Conservation (phyloP, 306 rosid genomes). For the Cucurbita pepo region DNA sequence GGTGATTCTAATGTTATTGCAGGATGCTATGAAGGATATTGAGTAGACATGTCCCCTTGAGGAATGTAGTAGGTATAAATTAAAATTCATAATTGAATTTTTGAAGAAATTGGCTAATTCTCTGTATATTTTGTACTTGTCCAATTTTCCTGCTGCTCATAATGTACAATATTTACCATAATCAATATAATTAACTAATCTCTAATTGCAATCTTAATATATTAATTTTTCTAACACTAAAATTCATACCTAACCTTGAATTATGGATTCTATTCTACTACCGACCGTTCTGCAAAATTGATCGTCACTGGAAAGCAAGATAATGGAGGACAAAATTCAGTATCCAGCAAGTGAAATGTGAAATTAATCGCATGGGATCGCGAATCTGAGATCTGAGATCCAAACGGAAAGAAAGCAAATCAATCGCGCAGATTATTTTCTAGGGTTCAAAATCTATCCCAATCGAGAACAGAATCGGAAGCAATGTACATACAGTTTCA, state of each 20-base stretch:
- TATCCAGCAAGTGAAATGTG: not conserved
- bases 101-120: not conserved
- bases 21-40: slow-evolving; percentile 40
- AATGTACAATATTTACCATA: not conserved
- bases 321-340: not conserved
- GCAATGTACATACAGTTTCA: not conserved
- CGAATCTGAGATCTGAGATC: not conserved
- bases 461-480: not conserved
- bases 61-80: not conserved
- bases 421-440: not conserved
- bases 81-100: not conserved
- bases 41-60: slow-evolving; percentile 11
- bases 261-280: not conserved
- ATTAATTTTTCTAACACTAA: too few species aligned
- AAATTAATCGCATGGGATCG: not conserved
- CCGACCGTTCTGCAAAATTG: not conserved
- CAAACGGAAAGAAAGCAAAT: not conserved
- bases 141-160: not conserved
- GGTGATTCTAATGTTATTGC: slow-evolving; percentile 1
- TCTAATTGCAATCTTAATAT: not conserved
- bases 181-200: not conserved
- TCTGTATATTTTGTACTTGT: not conserved
- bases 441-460: not conserved
- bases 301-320: not conserved
- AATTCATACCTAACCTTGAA: too few species aligned